Evolutionary conservation across 2,329 filamentous ascomycete genomes (phyloP).

Genomic region (Colletotrichum aenigma): DNA sequence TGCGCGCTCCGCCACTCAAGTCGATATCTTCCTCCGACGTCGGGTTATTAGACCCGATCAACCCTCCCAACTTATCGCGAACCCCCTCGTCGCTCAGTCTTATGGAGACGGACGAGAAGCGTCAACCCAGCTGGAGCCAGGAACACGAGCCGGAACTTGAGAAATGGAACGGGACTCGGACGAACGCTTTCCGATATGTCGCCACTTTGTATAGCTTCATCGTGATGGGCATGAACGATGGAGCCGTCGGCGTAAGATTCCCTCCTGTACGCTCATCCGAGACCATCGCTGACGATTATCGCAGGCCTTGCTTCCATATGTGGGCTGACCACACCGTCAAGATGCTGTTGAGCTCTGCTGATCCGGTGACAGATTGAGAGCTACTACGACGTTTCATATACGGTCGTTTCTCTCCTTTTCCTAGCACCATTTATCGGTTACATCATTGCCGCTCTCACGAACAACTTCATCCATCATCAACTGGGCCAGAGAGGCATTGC

Average conservation of each 20-base stretch:
- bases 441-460: constrained; percentile 64
- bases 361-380: constrained; percentile 47
- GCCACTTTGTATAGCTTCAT: constrained; percentile 66
- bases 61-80: not conserved
- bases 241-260: constrained; percentile 58
- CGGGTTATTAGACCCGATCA: not conserved
- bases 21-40: not conserved
- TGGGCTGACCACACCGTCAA: not conserved
- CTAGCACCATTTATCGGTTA: constrained; percentile 71
- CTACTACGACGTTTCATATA: constrained; percentile 67
- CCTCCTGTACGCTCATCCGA: not conserved
- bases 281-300: not conserved
- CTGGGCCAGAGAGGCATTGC: constrained; percentile 76
- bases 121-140: not conserved
- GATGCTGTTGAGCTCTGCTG: not conserved
- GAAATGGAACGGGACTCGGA: constrained; percentile 66
- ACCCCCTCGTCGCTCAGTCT: not conserved
- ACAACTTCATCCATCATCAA: constrained; percentile 67
- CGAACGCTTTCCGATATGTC: constrained; percentile 63
- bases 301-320: not conserved
- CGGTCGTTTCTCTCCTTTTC: constrained; percentile 69
- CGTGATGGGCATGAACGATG: constrained; percentile 73
- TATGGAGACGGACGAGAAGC: not conserved
- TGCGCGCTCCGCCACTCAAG: not conserved
- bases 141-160: constrained; percentile 36